phyloP scores from a whole-genome alignment of 768 basidiomycete genomes.

The Dacryopinax primogenitus region DNA sequence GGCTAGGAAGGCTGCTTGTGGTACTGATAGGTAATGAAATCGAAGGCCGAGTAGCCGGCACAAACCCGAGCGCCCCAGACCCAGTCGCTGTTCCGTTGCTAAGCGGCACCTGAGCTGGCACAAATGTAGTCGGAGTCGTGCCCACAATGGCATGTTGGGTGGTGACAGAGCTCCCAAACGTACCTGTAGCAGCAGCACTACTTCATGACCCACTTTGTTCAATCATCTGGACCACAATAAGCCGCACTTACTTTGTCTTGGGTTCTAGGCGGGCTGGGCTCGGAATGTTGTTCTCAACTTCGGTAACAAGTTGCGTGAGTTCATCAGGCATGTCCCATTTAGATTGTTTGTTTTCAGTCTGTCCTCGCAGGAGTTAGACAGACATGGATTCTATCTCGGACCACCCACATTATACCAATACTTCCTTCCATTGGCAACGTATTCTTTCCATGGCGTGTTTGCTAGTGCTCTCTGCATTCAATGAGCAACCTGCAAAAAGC shows the following conservation, averaged over 20 bases:
- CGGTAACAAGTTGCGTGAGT: slow-evolving; percentile 67
- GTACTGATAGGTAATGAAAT: slow-evolving; percentile 16
- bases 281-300: slow-evolving; percentile 57
- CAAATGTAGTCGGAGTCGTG: neutral
- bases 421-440: slow-evolving; percentile 80
- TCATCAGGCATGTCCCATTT: slow-evolving; percentile 98
- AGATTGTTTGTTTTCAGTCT: slow-evolving; percentile 82
- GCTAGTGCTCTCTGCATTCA: slow-evolving; percentile 60
- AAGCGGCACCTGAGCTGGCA: slow-evolving; percentile 1
- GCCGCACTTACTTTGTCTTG: neutral
- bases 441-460: slow-evolving; percentile 92
- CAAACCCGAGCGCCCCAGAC: neutral
- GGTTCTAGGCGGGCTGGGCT: neutral
- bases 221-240: neutral
- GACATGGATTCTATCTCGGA: neutral
- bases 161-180: neutral
- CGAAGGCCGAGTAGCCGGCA: slow-evolving; percentile 13
- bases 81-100: neutral
- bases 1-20: slow-evolving; percentile 41
- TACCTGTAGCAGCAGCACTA: neutral
- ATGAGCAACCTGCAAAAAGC: slow-evolving; percentile 15
- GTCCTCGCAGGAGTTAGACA: slow-evolving; percentile 9
- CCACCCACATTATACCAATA: slow-evolving; percentile 68
- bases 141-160: neutral
- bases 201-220: neutral